These are phyloP conservation scores for Syncephalastrum racemosum DNA, from an alignment of 371 early-diverging fungal species.

Conservation along the genomic window DNA sequence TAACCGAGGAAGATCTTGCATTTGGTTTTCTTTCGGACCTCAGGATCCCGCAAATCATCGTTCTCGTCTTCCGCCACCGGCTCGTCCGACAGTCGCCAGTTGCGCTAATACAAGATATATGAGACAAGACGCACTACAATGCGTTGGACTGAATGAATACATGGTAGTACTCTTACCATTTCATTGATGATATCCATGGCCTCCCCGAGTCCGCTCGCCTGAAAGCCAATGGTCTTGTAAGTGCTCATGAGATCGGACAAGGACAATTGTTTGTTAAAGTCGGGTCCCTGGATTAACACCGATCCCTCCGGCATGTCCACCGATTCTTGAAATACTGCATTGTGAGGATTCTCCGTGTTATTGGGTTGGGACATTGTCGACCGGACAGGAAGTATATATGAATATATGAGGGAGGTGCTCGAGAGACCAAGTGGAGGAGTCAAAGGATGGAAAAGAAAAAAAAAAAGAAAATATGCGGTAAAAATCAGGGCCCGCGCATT, in stretches of 20 bases:
- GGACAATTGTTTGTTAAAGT: slow-evolving; percentile 80
- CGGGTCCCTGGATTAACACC: slow-evolving; percentile 77
- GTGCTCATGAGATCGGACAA: slow-evolving; percentile 64
- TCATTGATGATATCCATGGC: slow-evolving; percentile 87
- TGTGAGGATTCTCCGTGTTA: too few relatives aligned
- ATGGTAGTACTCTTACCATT: slow-evolving; percentile 78
- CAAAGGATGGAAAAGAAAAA: too few relatives aligned
- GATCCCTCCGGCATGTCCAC: slow-evolving; percentile 68
- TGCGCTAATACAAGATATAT: slow-evolving; percentile 48
- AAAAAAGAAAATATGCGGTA: too few relatives aligned
- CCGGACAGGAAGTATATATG: too few relatives aligned
- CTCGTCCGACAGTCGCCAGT: slow-evolving; percentile 89
- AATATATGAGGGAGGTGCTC: too few relatives aligned
- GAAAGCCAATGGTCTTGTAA: slow-evolving; percentile 87
- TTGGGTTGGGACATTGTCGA: too few relatives aligned
- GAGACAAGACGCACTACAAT: too few relatives aligned
- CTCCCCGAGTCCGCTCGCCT: slow-evolving; percentile 86
- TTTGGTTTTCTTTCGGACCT: slow-evolving; percentile 62
- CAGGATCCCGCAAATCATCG: slow-evolving; percentile 68
- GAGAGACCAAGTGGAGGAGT: too few relatives aligned
- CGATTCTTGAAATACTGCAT: slow-evolving; percentile 74
- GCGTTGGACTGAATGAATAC: background rate
- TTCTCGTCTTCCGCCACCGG: slow-evolving; percentile 65
- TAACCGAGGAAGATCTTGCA: slow-evolving; percentile 98
- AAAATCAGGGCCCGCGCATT: too few relatives aligned